Conservation (phyloP, 106 monocot genomes). For the Acanthochlamys bracteata region DNA sequence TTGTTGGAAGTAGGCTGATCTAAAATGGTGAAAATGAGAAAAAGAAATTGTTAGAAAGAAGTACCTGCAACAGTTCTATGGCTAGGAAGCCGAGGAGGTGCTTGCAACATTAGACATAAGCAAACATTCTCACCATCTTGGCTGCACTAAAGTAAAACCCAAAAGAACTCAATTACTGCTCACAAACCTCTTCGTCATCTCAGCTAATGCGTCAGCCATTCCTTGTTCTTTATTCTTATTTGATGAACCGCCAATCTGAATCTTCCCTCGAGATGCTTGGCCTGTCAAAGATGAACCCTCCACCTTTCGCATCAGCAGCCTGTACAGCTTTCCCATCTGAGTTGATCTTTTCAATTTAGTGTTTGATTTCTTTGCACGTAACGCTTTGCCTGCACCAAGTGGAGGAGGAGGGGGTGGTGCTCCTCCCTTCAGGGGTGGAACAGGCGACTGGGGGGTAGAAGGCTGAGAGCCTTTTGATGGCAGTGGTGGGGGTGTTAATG, state of each 20-base stretch:
- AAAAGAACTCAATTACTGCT: no score
- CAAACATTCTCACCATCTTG: no score
- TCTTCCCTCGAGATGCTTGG: slow-evolving; percentile 20
- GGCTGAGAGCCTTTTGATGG: slow-evolving; percentile 9
- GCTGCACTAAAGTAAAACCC: no score
- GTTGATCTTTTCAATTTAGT: slow-evolving; percentile 51
- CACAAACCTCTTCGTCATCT: slow-evolving; percentile 52
- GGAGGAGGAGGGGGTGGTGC: slow-evolving; percentile 28
- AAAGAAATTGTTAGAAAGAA: background rate
- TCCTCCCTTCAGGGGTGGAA: slow-evolving; percentile 1
- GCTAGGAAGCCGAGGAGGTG: no score
- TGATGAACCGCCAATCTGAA: slow-evolving; percentile 10
- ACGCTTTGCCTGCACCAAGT: slow-evolving; percentile 10
- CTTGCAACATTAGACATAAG: no score
- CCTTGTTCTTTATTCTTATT: slow-evolving; percentile 22
- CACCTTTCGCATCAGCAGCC: slow-evolving; percentile 39
- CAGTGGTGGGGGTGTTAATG: slow-evolving; percentile 16
- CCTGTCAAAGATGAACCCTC: slow-evolving; percentile 34
- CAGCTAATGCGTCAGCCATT: slow-evolving; percentile 64
- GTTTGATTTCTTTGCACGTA: slow-evolving; percentile 17
- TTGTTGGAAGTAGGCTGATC: slow-evolving; percentile 52
- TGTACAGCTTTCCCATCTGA: slow-evolving; percentile 49
- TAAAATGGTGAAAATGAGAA: slow-evolving; percentile 7
- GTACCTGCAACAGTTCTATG: background rate
- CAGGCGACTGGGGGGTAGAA: slow-evolving; percentile 5